A percentile compares a stretch with the other conserved stretches of the same genome.
Conservation (phyloP, 1,139 yeast species). For the Lodderomyces pseudojiufengensis region DNA sequence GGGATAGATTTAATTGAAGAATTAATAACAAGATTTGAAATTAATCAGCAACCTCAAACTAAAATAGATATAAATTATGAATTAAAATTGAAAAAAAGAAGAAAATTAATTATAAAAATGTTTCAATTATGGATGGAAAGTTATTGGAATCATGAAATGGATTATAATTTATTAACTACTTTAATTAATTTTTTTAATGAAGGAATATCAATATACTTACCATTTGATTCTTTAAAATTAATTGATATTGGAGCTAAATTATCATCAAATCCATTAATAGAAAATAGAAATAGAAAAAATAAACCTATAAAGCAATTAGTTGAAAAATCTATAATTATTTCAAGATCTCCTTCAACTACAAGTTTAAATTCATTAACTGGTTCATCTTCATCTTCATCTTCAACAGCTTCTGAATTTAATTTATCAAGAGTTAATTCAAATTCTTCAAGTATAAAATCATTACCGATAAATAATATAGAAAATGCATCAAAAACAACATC, state of each 20-base stretch:
- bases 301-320: conserved; percentile 34
- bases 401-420: conserved; percentile 52
- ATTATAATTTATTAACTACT: conserved; percentile 60
- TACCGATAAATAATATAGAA: conserved; percentile 40
- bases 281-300: conserved; percentile 17
- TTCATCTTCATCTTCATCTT: conserved; percentile 28
- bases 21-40: conserved; percentile 63
- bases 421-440: conserved; percentile 45
- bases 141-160: conserved; percentile 71
- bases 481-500: conserved; percentile 37
- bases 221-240: conserved; percentile 59
- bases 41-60: conserved; percentile 26
- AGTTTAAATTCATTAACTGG: conserved; percentile 40
- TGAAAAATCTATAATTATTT: conserved; percentile 41
- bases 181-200: conserved; percentile 76
- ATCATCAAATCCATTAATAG: conserved; percentile 34
- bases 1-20: conserved; percentile 69
- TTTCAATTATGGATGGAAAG: conserved; percentile 85
- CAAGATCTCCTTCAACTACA: conserved; percentile 21
- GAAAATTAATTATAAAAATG: conserved; percentile 63
- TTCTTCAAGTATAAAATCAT: conserved; percentile 34
- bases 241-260: conserved; percentile 61
- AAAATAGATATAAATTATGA: conserved; percentile 39
- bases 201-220: conserved; percentile 54
- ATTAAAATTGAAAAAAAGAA: conserved; percentile 55